Evolutionary conservation across 495 filamentous ascomycete genomes (phyloP), one percentile per base, ranked within the genome.

Genomic region (Penicillium canariense): DNA sequence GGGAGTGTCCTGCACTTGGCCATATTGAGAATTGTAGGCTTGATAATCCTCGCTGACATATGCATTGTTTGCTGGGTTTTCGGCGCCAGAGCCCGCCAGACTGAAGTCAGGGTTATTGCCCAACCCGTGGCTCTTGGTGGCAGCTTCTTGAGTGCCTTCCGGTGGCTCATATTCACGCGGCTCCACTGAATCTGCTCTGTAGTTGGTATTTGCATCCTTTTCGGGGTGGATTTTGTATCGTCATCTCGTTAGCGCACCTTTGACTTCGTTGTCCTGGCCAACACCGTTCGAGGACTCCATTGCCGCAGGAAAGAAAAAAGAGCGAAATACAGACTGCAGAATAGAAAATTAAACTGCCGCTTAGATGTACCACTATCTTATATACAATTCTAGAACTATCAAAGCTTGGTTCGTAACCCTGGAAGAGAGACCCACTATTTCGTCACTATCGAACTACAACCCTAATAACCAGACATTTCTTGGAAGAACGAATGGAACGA

Each of bases 61-160:
- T 26, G 50, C 30, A 27, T 44, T 49, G 45, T 35, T 44, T 15
- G 48, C 39, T 11, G 51, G 48, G 11, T 59, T 62, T 9, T 48
- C 14, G 0, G 52, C 45, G n/a, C 48, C 52, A 11, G 43, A 46
- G 10, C 48, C 56, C 0, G 60, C 60, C 14, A 62, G 11, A 31
- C 56, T 62, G 30, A 53, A 62, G 15, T 18, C 40, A 3, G 52
- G 56, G 17, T 53, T 50, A 12, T 52, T 53, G 0, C 60, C 60
- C 6, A 52, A 8, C 27, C 36, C 52, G 31, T 59, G 44, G n/a
- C 48, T 39, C 9, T 42, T 59, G 55, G 48, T 59, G 12, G 32
- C 56, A 18, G 45, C 48, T 52, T 62, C 60, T 40, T 52, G 44
- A 11, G 60, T 62, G 9, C 60, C 56, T 7, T 42, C 20, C 11